Evolutionary conservation across 2,329 filamentous ascomycete genomes (phyloP).

Genomic region (Nakataea oryzae): DNA sequence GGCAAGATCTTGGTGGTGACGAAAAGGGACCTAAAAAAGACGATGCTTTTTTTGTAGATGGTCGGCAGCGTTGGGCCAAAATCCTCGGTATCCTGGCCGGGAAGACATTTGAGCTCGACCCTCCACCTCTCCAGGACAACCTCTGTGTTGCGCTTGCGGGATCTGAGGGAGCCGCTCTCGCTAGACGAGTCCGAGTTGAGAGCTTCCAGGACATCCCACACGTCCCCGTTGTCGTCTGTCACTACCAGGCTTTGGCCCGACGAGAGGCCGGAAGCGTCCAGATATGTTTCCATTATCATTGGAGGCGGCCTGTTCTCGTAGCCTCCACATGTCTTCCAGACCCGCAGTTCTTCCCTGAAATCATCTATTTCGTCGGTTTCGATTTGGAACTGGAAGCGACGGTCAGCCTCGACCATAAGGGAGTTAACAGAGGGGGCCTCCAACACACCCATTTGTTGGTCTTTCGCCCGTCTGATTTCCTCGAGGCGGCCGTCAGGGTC

Average conservation of each 20-base stretch:
- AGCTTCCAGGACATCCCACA: conserved; percentile 84
- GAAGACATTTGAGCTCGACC: conserved; percentile 62
- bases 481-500: conserved; percentile 43
- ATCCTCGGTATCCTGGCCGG: conserved; percentile 37
- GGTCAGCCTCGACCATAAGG: conserved; percentile 4
- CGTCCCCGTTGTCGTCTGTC: conserved; percentile 79
- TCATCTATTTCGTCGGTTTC: conserved; percentile 88
- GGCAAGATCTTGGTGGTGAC: conserved; percentile 74
- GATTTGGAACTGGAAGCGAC: conserved; percentile 67
- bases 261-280: conserved; percentile 70
- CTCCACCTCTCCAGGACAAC: conserved; percentile 87
- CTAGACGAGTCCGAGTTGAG: conserved; percentile 51
- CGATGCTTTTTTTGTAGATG: conserved; percentile 94
- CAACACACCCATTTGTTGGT: conserved; percentile 73
- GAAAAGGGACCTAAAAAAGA: conserved; percentile 85
- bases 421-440: neutral
- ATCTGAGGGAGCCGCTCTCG: conserved; percentile 29
- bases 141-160: conserved; percentile 47
- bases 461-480: conserved; percentile 35
- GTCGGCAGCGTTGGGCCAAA: conserved; percentile 63
- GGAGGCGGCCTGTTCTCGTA: conserved; percentile 69
- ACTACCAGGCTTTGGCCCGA: conserved; percentile 81
- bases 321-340: conserved; percentile 74
- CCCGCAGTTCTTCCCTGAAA: conserved; percentile 67
- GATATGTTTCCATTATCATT: conserved; percentile 80